Percentiles rank a stretch among this genome's conserved stretches.
phyloP scores from a whole-genome alignment of 78 protist species.

The Dictyostelium capitatum region DNA sequence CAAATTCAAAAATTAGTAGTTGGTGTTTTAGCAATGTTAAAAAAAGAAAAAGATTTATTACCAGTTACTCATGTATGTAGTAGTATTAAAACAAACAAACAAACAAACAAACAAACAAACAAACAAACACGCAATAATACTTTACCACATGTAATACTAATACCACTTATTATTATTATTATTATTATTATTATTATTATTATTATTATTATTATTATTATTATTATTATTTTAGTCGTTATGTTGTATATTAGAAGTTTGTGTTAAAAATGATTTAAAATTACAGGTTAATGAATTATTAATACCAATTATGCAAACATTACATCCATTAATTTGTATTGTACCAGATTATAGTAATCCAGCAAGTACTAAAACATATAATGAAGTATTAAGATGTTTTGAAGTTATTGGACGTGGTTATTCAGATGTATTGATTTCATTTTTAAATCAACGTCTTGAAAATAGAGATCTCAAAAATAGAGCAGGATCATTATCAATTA shows the following conservation, averaged over 20 bases:
- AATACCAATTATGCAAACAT: constrained; percentile 23
- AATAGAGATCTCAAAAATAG: constrained; percentile 32
- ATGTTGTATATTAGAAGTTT: constrained; percentile 60
- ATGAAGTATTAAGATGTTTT: constrained; percentile 88
- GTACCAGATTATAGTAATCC: constrained; percentile 66
- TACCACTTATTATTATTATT: neutral
- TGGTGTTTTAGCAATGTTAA: constrained; percentile 64
- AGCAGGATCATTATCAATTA: constrained; percentile 64
- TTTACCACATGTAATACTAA: neutral
- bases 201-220: neutral
- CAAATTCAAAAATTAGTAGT: constrained; percentile 42
- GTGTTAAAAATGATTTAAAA: constrained; percentile 61
- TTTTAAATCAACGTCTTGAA: constrained; percentile 52
- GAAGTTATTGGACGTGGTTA: constrained; percentile 85
- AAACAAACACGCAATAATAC: too few species aligned
- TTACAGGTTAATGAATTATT: constrained; percentile 50
- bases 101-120: too few species aligned
- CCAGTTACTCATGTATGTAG: constrained; percentile 74
- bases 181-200: neutral
- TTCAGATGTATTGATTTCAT: constrained; percentile 70
- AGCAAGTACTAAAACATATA: constrained; percentile 51
- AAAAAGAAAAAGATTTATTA: constrained; percentile 81
- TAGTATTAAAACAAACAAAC: neutral
- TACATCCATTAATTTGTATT: constrained; percentile 64
- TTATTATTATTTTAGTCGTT: constrained; percentile 26